Conservation (phyloP, 768 basidiomycete genomes). For the Mycena metata region DNA sequence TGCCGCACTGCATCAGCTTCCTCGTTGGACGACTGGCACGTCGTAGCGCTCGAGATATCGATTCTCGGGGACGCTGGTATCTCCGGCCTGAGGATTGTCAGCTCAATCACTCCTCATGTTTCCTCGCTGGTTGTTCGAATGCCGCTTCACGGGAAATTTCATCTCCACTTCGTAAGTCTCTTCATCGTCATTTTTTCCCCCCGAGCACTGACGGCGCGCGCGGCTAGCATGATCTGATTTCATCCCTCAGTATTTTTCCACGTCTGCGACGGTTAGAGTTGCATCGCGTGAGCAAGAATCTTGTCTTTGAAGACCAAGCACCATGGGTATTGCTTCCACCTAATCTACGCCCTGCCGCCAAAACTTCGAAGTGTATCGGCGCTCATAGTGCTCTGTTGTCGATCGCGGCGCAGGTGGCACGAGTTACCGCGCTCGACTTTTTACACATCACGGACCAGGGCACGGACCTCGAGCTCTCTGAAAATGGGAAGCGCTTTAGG, state of each 20-base stretch:
- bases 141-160: background rate
- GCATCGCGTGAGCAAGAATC: background rate
- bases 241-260: slow-evolving; percentile 3
- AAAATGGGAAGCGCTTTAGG: too few relatives aligned
- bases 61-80: slow-evolving; percentile 2
- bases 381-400: slow-evolving; percentile 1
- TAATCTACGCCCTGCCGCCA: background rate
- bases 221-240: slow-evolving; percentile 16
- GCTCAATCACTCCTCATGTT: background rate
- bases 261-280: slow-evolving; percentile 18
- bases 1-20: slow-evolving; percentile 1
- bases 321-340: slow-evolving; percentile 2
- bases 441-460: slow-evolving; percentile 16
- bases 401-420: slow-evolving; percentile 6
- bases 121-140: slow-evolving; percentile 3
- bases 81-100: background rate
- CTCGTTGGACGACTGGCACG: slow-evolving; percentile 15
- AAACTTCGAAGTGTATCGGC: background rate
- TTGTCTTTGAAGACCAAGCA: background rate
- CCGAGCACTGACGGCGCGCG: background rate
- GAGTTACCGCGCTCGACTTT: background rate
- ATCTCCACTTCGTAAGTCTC: background rate
- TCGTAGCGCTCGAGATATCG: background rate
- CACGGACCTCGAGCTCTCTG: background rate
- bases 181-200: too few relatives aligned